Evolutionary conservation across 305 asterid species (phyloP), one percentile per base, ranked within the genome.

Genomic region (Fraxinus paxiana): DNA sequence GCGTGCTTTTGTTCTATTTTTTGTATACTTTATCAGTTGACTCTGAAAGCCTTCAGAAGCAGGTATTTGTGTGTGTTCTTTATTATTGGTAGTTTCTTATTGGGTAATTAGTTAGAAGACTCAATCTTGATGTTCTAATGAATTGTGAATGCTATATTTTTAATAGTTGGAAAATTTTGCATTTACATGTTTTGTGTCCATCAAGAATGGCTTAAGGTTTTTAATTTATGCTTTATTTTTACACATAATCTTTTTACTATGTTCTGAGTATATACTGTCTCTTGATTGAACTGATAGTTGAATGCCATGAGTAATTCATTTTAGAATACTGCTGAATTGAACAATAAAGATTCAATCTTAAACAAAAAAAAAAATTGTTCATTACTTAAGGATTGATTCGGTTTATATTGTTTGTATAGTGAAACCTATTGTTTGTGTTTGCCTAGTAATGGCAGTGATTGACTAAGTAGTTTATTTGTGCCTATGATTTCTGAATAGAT

Each of bases 1-100:
- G 8, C 1, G 38, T 0, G 1, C 1, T 34, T 34, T 34, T 5
- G 7, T 34, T 34, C 8, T 34, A 34, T 1, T 34, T 34, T 34
- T 8, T 5, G 8, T 34, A 35, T 1, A 35, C 41, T 35, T 35
- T 35, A 1, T 87, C 90, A 38, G 97, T 94, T 20, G 92, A 94
- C 74, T 81, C 84, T 85, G 83, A 85, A 41, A 77, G 54, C 75
- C 87, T 94, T 75, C 95, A 89, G 85, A 78, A 74, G 78, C 97
- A 94, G 94, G 98, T 92, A 82, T 12, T 0, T 26, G 30, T 18
- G 67, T 18, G 13, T 59, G 13, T 59, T 18, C 28, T 18, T 18
- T 7, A 6, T 6, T 18, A 51, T 18, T 59, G 3, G 28, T 59
- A 30, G 69, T 20, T 59, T n/a, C 28, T 56, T 18, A 56, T 56